Conservation (phyloP, 805 yeast species). For the Lipomyces yamadae region DNA sequence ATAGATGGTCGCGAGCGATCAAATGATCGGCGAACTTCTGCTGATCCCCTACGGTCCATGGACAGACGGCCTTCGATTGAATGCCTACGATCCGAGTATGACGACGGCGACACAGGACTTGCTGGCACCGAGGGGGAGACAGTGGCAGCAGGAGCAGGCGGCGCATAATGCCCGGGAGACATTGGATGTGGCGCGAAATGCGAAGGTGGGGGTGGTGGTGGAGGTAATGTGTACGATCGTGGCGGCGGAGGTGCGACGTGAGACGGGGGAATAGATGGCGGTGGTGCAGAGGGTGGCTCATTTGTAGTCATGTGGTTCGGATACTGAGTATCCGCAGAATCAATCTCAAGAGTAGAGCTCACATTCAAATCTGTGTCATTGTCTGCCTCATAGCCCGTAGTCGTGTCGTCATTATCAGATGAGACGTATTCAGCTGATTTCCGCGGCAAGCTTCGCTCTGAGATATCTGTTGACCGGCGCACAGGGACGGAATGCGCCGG, state of each 20-base stretch:
- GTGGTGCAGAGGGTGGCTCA: conserved; percentile 30
- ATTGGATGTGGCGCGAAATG: conserved; percentile 31
- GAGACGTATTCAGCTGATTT: conserved; percentile 40
- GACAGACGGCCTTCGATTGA: conserved; percentile 23
- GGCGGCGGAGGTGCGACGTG: conserved; percentile 22
- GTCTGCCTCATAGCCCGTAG: conserved; percentile 75
- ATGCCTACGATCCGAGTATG: conserved; percentile 16
- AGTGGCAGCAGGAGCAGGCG: conserved; percentile 41
- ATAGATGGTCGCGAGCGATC: conserved; percentile 17
- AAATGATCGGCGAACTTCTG: conserved; percentile 30
- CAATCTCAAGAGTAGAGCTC: conserved; percentile 38
- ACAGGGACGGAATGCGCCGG: conserved; percentile 1
- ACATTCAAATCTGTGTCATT: conserved; percentile 52
- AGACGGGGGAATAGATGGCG: conserved; percentile 39
- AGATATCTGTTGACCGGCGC: conserved; percentile 8
- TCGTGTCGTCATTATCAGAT: conserved; percentile 41
- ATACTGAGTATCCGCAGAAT: conserved; percentile 36
- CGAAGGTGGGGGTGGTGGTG: conserved; percentile 34
- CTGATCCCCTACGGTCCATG: conserved; percentile 36
- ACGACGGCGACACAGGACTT: neutral
- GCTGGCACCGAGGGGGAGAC: conserved; percentile 38
- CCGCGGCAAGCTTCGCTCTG: conserved; percentile 6
- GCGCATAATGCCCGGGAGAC: conserved; percentile 32
- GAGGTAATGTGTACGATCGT: conserved; percentile 33
- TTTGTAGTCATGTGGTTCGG: conserved; percentile 40